phyloP scores from a whole-genome alignment of 148 eudicot species.

The Rhododendron henanense region DNA sequence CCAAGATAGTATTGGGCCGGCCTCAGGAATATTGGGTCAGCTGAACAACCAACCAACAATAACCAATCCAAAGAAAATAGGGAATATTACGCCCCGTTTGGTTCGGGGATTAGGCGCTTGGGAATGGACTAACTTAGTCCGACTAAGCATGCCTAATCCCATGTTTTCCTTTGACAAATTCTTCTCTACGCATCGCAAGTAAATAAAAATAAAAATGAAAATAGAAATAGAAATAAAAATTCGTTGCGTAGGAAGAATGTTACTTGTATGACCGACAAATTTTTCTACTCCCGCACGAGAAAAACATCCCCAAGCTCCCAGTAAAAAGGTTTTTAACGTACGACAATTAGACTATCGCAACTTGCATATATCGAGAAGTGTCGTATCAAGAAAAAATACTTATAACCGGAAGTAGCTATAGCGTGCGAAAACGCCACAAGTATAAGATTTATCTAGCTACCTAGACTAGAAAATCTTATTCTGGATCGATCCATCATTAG shows the following conservation, averaged over 20 bases:
- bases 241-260: neutral
- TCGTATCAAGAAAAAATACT: neutral
- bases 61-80: neutral
- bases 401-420: neutral
- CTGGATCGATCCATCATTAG: neutral
- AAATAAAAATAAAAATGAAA: neutral
- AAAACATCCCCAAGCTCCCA: neutral
- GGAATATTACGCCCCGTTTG: neutral
- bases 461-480: neutral
- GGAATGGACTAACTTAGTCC: too few species aligned
- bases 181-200: neutral
- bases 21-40: neutral
- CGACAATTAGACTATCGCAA: neutral
- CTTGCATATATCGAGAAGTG: neutral
- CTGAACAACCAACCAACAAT: neutral
- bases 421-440: neutral
- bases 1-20: neutral
- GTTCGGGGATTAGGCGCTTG: neutral
- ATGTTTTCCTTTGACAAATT: neutral
- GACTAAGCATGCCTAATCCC: too few species aligned
- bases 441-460: neutral
- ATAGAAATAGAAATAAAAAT: neutral
- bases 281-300: neutral
- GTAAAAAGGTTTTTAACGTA: neutral
- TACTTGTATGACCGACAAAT: neutral